Evolutionary conservation across 225 moss, liverwort and hornwort genomes (phyloP), one percentile per base, ranked within the genome.

Genomic region (Rhytidiadelphus loreus): DNA sequence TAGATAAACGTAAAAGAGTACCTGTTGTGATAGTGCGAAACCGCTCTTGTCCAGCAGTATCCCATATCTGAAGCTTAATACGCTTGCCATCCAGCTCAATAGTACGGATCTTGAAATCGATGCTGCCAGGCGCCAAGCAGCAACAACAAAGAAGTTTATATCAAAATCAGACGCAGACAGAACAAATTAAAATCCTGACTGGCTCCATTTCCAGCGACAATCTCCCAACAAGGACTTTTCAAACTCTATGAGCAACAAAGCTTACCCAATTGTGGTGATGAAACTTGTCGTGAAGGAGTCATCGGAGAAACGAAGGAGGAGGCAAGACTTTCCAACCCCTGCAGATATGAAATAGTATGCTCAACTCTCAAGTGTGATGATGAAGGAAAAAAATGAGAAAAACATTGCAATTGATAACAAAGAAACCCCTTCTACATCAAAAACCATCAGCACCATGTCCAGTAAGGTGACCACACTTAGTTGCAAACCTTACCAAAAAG

Each of bases 201-300:
- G 46, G 57, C 77, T 79, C n/a, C 8, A 28, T 46, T 53, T 14
- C 24, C 78, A 87, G 72, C 46, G 55, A 30, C 11, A 56, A 63
- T 46, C 61, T 63, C 63, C 37, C 32, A 50, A 24, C 74, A 57
- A 75, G 41, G 16, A 41, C 23, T 41, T n/a, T 28, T 90, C 20
- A 57, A 79, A 63, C 29, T 55, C 68, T 61, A 62, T 62, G 61
- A 55, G 71, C 82, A 82, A 77, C 60, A 33, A 86, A 71, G 56
- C 94, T 90, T 91, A 97, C 96, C 97, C 97, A 84, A 97, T 97
- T 55, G 97, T 97, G 81, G 97, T 97, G 87, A 97, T 97, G 91
- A 97, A 97, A 88, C 96, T 97, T 88, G 97, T 97, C n/a, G 96
- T 97, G 74, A 97, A 97, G 80, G 96, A 97, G 85, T 97, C 97